These are phyloP conservation scores for Sclerotinia minor DNA, from an alignment of 2,329 filamentous ascomycete genomes.

Conservation along the genomic window DNA sequence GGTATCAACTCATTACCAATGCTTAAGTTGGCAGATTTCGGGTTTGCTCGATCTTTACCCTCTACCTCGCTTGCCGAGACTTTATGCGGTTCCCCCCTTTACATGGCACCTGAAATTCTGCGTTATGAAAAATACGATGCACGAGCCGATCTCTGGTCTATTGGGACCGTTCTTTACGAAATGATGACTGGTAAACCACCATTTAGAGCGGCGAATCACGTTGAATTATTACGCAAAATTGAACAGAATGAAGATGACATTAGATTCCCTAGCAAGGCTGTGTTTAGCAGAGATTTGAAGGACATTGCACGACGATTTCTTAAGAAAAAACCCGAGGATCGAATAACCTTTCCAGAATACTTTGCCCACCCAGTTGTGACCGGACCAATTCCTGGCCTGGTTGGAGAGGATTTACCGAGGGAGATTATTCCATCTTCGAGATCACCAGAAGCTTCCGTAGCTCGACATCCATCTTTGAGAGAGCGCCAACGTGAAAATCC, in stretches of 20 bases:
- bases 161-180: conserved; percentile 92
- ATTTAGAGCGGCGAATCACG: conserved; percentile 90
- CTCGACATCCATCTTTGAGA: conserved; percentile 32
- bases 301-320: conserved; percentile 75
- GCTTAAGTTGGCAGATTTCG: conserved; percentile 97
- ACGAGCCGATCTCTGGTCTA: conserved; percentile 96
- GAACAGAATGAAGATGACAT: conserved; percentile 86
- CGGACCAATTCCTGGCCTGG: conserved; percentile 74
- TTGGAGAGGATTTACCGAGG: conserved; percentile 68
- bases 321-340: conserved; percentile 81
- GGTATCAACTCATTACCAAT: conserved; percentile 86
- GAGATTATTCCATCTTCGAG: conserved; percentile 30
- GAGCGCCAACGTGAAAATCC: not conserved
- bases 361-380: conserved; percentile 74
- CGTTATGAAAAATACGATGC: conserved; percentile 97
- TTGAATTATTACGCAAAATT: conserved; percentile 89
- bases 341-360: conserved; percentile 83
- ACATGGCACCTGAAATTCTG: conserved; percentile 98
- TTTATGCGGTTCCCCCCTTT: conserved; percentile 91
- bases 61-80: conserved; percentile 92
- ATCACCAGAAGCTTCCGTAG: conserved; percentile 31
- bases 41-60: conserved; percentile 91
- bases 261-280: conserved; percentile 72
- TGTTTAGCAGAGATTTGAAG: conserved; percentile 75
- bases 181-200: conserved; percentile 91